A percentile compares a stretch with the other conserved stretches of the same genome.
phyloP scores from a whole-genome alignment of 169 alveolate genomes.

The Cystoisospora suis region DNA sequence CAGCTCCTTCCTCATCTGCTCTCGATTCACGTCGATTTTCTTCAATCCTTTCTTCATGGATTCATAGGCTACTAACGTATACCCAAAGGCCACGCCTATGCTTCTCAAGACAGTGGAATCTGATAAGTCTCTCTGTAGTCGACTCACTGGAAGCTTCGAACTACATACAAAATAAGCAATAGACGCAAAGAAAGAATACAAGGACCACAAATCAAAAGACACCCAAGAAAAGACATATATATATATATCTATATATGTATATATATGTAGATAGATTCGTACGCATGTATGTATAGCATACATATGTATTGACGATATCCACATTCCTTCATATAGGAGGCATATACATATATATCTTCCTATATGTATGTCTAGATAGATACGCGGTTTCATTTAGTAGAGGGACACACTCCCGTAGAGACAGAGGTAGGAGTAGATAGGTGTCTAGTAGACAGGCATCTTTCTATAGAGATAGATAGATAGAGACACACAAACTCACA shows the following conservation, averaged over 20 bases:
- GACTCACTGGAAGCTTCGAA: constrained; percentile 89
- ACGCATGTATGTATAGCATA: background rate
- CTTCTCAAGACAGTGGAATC: constrained; percentile 95
- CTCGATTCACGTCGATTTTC: constrained; percentile 80
- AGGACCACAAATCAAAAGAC: background rate
- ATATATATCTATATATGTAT: background rate
- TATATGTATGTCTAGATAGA: background rate
- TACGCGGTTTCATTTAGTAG: background rate
- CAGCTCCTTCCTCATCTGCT: constrained; percentile 78
- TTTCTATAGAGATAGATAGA: background rate
- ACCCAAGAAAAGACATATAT: background rate
- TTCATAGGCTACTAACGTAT: constrained; percentile 83
- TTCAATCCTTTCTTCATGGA: constrained; percentile 83
- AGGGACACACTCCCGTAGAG: background rate
- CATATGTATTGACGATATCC: background rate
- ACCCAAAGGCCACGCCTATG: constrained; percentile 67
- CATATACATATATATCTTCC: background rate
- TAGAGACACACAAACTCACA: background rate
- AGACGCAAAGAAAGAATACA: background rate
- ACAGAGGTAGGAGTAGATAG: background rate
- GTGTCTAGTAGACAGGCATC: too few species aligned
- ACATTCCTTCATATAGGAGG: background rate
- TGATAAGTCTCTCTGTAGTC: constrained; percentile 94
- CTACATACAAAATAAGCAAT: constrained; percentile 18
- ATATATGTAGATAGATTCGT: background rate